Evolutionary conservation across 768 basidiomycete species (phyloP), one percentile per base, ranked within the genome.

Genomic region (Xerocomus spinulosus): DNA sequence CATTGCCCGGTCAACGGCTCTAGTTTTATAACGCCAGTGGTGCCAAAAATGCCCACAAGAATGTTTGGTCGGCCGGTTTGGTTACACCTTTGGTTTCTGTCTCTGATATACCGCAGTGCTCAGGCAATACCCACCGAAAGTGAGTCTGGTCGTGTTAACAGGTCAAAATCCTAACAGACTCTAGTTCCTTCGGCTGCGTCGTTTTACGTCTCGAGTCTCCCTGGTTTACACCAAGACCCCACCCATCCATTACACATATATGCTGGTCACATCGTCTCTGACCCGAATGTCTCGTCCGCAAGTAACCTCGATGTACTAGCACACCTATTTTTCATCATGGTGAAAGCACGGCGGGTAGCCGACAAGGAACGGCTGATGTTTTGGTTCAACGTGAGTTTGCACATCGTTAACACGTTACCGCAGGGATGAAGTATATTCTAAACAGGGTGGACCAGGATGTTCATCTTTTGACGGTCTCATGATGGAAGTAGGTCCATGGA

Each of bases 401-500:
- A 21, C 17, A 20, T 9, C 5, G 5, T 4, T 24, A 6, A 18
- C 30, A n/a, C 15, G 3, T 50, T 34, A 25, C 29, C 33, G 9
- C 21, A 15, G 15, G 17, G 40, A 40, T 53, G 37, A 44, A 32
- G 23, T 15, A 10, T 32, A 30, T 42, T 25, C 14, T 34, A 8
- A 10, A 37, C 57, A 94, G 91, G 93, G 92, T 17, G 95, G 95
- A 2, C 95, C 95, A 17, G 96, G 96, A 24, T 98, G 96, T 66
- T 96, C 93, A 0, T 92, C 90, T 1, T 97, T 98, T 62, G 95
- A 98, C 58, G 95, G 95, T 3, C 76, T 93, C 15, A 87, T 98
- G 85, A 94, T 98, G 92, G 95, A 98, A 59, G 76, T 94, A n/a
- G 95, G 95, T 0, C 94, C 95, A 4, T 95, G 92, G 81, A 79